Evolutionary conservation across 352 stramenopile genomes (phyloP).

Genomic region (Globisporangium lucens): DNA sequence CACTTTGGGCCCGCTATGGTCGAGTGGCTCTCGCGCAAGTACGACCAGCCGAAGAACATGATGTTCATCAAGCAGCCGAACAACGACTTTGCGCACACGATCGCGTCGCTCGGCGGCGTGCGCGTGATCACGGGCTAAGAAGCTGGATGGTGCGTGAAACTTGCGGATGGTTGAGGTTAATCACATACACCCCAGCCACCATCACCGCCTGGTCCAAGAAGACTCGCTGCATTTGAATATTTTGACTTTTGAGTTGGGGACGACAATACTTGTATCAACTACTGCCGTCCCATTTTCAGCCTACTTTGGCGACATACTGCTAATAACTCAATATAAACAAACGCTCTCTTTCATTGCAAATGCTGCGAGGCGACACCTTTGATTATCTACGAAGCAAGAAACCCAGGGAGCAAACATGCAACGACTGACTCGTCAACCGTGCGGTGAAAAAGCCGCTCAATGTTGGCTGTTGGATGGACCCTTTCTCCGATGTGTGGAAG

Average conservation of each 20-base stretch:
- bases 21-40: constrained; percentile 89
- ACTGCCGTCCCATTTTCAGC: background rate
- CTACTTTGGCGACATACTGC: background rate
- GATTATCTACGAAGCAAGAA: background rate
- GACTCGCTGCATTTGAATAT: background rate
- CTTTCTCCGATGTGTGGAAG: background rate
- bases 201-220: background rate
- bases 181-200: background rate
- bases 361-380: background rate
- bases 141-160: background rate
- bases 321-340: background rate
- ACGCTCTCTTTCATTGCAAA: background rate
- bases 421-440: background rate
- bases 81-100: constrained; percentile 91
- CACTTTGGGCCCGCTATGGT: constrained; percentile 88
- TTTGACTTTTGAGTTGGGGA: background rate
- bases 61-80: constrained; percentile 97
- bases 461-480: background rate
- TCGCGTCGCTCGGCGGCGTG: constrained; percentile 89
- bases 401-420: background rate
- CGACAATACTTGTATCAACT: background rate
- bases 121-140: constrained; percentile 88
- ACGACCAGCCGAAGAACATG: constrained; percentile 92
- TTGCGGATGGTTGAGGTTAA: background rate
- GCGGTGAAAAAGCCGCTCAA: background rate